Evolutionary conservation across 345 rosid species (phyloP).

Genomic region (Eucalyptus cloeziana): DNA sequence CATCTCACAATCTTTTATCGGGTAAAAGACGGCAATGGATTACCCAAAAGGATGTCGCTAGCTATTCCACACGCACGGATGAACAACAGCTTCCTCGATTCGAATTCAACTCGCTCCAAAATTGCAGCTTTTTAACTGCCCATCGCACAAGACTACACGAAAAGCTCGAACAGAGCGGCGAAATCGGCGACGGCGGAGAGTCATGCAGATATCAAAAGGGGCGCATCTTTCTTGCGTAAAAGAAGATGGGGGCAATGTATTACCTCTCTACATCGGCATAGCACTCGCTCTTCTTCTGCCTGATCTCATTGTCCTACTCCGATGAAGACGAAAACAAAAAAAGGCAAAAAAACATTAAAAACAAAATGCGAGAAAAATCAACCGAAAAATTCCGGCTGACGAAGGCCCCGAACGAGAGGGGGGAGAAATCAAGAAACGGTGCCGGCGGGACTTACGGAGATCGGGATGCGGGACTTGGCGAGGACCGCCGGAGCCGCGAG

Average conservation of each 20-base stretch:
- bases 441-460: slow-evolving; percentile 17
- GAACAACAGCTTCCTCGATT: no score
- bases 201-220: no score
- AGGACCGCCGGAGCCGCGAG: not conserved
- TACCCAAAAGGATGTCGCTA: no score
- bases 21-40: not conserved
- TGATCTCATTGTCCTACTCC: slow-evolving; percentile 44
- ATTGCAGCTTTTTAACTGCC: not conserved
- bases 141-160: not conserved
- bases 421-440: not conserved
- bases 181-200: no score
- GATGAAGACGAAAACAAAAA: not conserved
- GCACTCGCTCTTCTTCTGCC: slow-evolving; percentile 55
- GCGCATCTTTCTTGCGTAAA: not conserved
- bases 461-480: slow-evolving; percentile 42
- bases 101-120: no score
- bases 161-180: not conserved
- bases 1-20: not conserved
- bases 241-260: not conserved
- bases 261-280: slow-evolving; percentile 72
- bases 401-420: not conserved
- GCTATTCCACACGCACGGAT: no score
- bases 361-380: not conserved
- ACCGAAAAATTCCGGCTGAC: not conserved
- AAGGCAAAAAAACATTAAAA: no score